phyloP scores from a whole-genome alignment of 177 flowering plant genomes.

The Telopea speciosissima region DNA sequence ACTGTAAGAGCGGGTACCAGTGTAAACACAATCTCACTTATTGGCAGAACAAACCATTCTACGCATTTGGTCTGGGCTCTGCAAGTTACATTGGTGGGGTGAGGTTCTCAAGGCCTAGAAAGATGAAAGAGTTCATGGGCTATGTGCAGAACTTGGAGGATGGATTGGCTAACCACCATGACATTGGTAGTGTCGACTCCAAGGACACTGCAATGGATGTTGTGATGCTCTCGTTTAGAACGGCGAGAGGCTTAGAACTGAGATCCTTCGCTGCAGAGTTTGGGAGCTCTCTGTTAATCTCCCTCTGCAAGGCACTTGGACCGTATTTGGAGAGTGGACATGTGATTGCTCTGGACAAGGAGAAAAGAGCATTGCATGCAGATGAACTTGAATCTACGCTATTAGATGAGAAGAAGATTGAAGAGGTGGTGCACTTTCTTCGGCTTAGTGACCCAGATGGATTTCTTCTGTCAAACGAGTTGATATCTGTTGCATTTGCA shows the following conservation, averaged over 20 bases:
- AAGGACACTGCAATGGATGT: constrained; percentile 67
- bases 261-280: constrained; percentile 48
- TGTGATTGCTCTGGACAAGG: constrained; percentile 56
- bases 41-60: constrained; percentile 77
- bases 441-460: constrained; percentile 92
- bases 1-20: constrained; percentile 55
- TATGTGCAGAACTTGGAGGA: constrained; percentile 61
- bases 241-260: constrained; percentile 65
- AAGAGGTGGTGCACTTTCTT: constrained; percentile 29
- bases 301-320: constrained; percentile 48
- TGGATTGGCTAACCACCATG: constrained; percentile 24
- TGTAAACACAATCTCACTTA: constrained; percentile 82
- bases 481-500: constrained; percentile 74
- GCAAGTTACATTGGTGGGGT: constrained; percentile 63
- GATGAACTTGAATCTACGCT: constrained; percentile 31
- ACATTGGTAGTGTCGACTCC: constrained; percentile 20
- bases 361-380: constrained; percentile 32
- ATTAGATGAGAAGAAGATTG: constrained; percentile 18
- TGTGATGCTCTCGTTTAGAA: constrained; percentile 85
- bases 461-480: constrained; percentile 86
- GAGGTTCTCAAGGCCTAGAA: constrained; percentile 82
- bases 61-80: constrained; percentile 89
- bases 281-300: constrained; percentile 38
- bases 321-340: constrained; percentile 78
- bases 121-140: constrained; percentile 49